Percentiles rank a stretch among this genome's conserved stretches.
Evolutionary conservation across 192 early-diverging fungal genomes (phyloP).

Genomic region (Kappamyces sp.): DNA sequence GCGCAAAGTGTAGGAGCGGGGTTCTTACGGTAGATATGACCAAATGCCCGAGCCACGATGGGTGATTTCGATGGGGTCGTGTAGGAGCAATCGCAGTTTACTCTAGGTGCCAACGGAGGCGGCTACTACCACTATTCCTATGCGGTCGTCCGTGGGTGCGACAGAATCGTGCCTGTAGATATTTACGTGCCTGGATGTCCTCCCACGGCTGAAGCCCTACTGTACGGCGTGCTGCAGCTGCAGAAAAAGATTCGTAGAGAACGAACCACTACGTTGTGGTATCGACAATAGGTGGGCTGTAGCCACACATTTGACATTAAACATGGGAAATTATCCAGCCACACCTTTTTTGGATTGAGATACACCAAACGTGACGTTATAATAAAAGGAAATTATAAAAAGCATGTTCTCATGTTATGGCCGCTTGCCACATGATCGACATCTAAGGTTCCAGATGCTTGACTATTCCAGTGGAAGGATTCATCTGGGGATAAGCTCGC

Average conservation of each 20-base stretch:
- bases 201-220: constrained; percentile 88
- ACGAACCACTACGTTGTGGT: constrained; percentile 46
- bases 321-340: too few relatives aligned
- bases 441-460: too few relatives aligned
- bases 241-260: constrained; percentile 96
- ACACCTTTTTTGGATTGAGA: too few relatives aligned
- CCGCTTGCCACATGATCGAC: too few relatives aligned
- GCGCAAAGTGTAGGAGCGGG: constrained; percentile 60
- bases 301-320: too few relatives aligned
- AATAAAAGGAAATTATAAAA: too few relatives aligned
- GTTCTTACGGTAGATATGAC: constrained; percentile 28
- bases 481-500: too few relatives aligned
- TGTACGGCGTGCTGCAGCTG: constrained; percentile 95
- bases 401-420: too few relatives aligned
- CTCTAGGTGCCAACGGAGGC: constrained; percentile 78
- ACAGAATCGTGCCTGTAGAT: constrained; percentile 82
- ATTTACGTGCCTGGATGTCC: constrained; percentile 98
- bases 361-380: too few relatives aligned
- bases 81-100: constrained; percentile 19
- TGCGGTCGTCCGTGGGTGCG: constrained; percentile 92
- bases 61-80: constrained; percentile 99
- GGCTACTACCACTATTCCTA: constrained; percentile 99
- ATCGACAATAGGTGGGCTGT: constrained; percentile 26
- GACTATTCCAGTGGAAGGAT: too few relatives aligned
- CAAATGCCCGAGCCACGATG: constrained; percentile 97